phyloP scores from a whole-genome alignment of 768 basidiomycete species.

The Mycena polygramma region DNA sequence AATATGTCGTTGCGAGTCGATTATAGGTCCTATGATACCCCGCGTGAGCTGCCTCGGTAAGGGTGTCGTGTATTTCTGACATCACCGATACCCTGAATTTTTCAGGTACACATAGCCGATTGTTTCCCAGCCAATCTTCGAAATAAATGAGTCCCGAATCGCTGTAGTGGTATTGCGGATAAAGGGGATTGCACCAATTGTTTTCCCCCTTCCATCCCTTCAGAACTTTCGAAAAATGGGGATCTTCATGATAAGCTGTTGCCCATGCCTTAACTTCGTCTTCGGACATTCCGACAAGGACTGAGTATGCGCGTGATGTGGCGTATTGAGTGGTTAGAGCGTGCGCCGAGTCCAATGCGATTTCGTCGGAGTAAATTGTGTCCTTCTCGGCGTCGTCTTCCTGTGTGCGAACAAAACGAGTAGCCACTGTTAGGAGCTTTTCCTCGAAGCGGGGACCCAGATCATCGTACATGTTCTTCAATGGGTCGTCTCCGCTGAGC shows the following conservation, averaged over 20 bases:
- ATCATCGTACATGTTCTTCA: conserved; percentile 6
- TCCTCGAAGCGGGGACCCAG: not conserved
- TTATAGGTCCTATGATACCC: not conserved
- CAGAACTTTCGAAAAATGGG: too few relatives aligned
- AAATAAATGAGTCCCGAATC: conserved; percentile 40
- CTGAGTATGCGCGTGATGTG: too few relatives aligned
- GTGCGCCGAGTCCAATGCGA: too few relatives aligned
- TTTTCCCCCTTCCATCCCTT: not conserved
- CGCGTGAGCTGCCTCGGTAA: not conserved
- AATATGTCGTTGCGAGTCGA: not conserved
- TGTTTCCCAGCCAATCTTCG: conserved; percentile 40
- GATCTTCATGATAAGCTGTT: too few relatives aligned
- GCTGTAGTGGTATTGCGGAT: conserved; percentile 16
- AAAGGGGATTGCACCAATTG: not conserved
- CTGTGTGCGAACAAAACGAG: not conserved
- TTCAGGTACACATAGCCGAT: conserved; percentile 47
- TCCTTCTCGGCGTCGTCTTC: conserved; percentile 12
- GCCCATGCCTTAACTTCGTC: too few relatives aligned
- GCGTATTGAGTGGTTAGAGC: too few relatives aligned
- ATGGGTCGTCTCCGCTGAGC: not conserved
- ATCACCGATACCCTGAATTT: too few relatives aligned
- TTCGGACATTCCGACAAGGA: too few relatives aligned
- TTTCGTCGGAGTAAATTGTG: too few relatives aligned
- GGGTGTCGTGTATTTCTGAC: not conserved
- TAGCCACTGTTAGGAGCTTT: not conserved